Percentiles rank a stretch among this genome's conserved stretches.
Conservation (phyloP, 2,329 filamentous ascomycete species). For the Penicillium capsulatum region DNA sequence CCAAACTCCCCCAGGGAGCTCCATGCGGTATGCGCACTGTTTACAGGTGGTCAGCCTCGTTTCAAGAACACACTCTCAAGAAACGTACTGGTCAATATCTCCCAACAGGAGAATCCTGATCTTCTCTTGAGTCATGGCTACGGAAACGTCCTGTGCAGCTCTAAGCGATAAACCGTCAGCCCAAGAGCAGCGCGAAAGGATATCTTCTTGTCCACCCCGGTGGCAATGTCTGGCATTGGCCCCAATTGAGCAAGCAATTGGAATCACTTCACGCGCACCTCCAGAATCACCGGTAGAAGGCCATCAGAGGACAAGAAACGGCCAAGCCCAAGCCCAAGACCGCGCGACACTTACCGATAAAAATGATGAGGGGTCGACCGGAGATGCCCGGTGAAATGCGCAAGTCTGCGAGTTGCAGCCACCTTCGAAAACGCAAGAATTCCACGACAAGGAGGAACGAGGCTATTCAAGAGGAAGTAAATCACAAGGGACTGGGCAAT, state of each 20-base stretch:
- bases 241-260: slow-evolving; percentile 18
- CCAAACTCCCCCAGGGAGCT: slow-evolving; percentile 57
- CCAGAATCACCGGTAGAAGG: too few species aligned
- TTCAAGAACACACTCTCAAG: background rate
- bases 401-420: background rate
- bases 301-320: too few species aligned
- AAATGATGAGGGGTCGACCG: slow-evolving; percentile 1
- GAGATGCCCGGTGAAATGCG: background rate
- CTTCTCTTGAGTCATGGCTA: slow-evolving; percentile 14
- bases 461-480: background rate
- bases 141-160: too few species aligned
- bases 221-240: too few species aligned
- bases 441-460: background rate
- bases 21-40: slow-evolving; percentile 60
- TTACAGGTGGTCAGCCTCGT: slow-evolving; percentile 3
- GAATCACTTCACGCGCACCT: too few species aligned
- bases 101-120: slow-evolving; percentile 62
- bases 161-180: too few species aligned
- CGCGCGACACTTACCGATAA: slow-evolving; percentile 13
- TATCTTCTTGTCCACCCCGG: too few species aligned
- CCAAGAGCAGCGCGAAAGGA: too few species aligned
- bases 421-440: background rate
- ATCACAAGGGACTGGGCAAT: background rate
- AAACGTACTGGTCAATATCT: slow-evolving; percentile 58
- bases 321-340: too few species aligned